These are phyloP conservation scores for Elaeis oleifera DNA, from an alignment of 202 grass and related monocot species.

Conservation along the genomic window DNA sequence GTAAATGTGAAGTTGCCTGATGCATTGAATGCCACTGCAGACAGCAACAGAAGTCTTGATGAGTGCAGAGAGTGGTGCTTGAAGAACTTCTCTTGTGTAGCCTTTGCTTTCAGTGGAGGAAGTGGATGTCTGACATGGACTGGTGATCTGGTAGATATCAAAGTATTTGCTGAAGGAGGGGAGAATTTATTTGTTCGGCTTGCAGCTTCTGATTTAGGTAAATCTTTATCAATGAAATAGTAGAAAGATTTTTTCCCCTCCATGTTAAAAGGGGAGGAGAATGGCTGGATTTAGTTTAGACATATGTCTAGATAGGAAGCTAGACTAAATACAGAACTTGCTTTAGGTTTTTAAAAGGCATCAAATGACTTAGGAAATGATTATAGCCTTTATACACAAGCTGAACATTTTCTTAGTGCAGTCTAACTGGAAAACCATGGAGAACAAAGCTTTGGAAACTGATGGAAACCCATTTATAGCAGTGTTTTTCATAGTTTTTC, in stretches of 20 bases:
- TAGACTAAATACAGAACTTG: too few relatives aligned
- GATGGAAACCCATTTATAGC: too few relatives aligned
- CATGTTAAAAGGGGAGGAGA: too few relatives aligned
- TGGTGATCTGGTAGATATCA: conserved; percentile 1
- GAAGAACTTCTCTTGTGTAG: conserved; percentile 7
- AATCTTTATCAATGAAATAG: too few relatives aligned
- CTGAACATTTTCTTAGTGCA: too few relatives aligned
- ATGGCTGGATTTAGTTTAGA: too few relatives aligned
- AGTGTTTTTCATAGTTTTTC: too few relatives aligned
- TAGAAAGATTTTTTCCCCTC: neutral
- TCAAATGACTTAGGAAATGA: neutral
- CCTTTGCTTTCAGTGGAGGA: conserved; percentile 2
- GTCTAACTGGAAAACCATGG: too few relatives aligned
- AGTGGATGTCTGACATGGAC: neutral
- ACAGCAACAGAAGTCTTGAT: neutral
- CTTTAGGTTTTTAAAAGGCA: neutral
- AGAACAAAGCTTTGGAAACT: too few relatives aligned
- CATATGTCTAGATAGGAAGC: too few relatives aligned
- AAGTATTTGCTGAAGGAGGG: neutral
- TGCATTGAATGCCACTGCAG: neutral
- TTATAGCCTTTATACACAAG: too few relatives aligned
- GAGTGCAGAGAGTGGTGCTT: neutral
- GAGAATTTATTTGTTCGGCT: conserved; percentile 2
- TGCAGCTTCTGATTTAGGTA: conserved; percentile 9
- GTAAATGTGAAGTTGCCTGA: conserved; percentile 7